Base-by-base conservation (phyloP, 768 basidiomycete species). In the Xerocomellus amylosporus region DNA sequence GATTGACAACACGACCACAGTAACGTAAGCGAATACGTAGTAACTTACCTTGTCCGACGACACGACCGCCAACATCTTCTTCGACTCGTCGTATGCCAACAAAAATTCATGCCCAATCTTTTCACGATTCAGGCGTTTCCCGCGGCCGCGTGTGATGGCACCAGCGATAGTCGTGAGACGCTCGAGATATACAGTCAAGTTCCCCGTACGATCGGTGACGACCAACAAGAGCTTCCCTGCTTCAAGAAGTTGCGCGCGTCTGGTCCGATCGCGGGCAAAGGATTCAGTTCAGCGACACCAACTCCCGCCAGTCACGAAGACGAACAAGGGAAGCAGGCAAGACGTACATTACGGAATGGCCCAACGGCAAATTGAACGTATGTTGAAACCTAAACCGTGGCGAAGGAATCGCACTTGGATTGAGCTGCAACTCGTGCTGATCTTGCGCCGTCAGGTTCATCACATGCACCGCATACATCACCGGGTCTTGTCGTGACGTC, bases 1-100 rank as follows among this genome's bases (percentile, higher is more conserved):
- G 26, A 4, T 8, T 6, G 5, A 19, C 3, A 45, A 5, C 1
- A 24, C 4, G 1, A 10, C 1, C 9, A 0, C 0, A 2, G 8
- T n/a, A 0, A 45, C 22, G 8, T n/a, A 34, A 24, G 28, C 3
- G 12, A 39, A n/a, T n/a, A n/a, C n/a, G n/a, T n/a, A n/a, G n/a
- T n/a, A n/a, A 46, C 0, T 2, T 20, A 76, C 81, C 71, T 77
- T 81, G 5, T 68, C 69, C 0, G 72, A 62, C 5, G 75, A 69
- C 50, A 80, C 77, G 0, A 84, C 53, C 0, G 75, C 75, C 19
- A 85, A 58, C 64, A 79, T 74, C 3, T 77, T 74, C 56, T 75
- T 80, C 12, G 70, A 64, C 58, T 85, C 82, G 43, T 85, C 81
- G 54, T 76, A 82, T 0, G 83, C 73, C 5, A 84, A 48, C 8